Evolutionary conservation across 2,329 filamentous ascomycete species (phyloP).

Genomic region (Nectriaceae sp.): DNA sequence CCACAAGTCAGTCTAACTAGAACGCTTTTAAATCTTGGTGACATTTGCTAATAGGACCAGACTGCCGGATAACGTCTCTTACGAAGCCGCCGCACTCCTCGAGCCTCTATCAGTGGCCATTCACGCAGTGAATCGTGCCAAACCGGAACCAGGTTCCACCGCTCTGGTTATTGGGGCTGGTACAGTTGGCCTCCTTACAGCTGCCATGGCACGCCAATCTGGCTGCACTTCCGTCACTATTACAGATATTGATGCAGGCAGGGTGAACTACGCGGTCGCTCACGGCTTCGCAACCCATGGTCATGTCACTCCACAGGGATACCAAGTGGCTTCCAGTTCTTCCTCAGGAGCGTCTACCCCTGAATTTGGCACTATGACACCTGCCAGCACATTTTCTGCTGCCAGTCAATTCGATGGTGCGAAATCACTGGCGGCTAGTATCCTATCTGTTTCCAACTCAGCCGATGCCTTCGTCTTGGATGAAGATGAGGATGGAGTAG

Average conservation of each 20-base stretch:
- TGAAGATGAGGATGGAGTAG: slow-evolving; percentile 75
- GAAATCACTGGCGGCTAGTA: neutral
- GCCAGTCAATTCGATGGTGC: slow-evolving; percentile 63
- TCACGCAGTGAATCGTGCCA: slow-evolving; percentile 76
- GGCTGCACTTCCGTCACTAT: slow-evolving; percentile 61
- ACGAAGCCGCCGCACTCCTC: slow-evolving; percentile 77
- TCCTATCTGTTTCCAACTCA: neutral
- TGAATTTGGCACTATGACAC: slow-evolving; percentile 40
- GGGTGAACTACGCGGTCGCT: slow-evolving; percentile 72
- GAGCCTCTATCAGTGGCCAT: slow-evolving; percentile 86
- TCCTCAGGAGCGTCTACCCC: slow-evolving; percentile 53
- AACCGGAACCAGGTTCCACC: slow-evolving; percentile 69
- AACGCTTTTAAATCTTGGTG: neutral
- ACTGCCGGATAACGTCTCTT: slow-evolving; percentile 87
- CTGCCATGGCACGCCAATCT: slow-evolving; percentile 78
- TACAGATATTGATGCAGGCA: slow-evolving; percentile 72
- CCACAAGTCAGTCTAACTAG: slow-evolving; percentile 51
- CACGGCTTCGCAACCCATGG: slow-evolving; percentile 63
- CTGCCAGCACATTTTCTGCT: slow-evolving; percentile 46
- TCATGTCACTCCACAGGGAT: slow-evolving; percentile 50
- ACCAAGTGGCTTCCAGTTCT: slow-evolving; percentile 45
- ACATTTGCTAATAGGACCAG: slow-evolving; percentile 31
- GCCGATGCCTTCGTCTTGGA: neutral
- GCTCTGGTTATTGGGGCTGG: slow-evolving; percentile 88
- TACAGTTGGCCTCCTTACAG: slow-evolving; percentile 83